Evolutionary conservation across 108 stramenopile species (phyloP).

Genomic region (Chaetoceros muelleri): DNA sequence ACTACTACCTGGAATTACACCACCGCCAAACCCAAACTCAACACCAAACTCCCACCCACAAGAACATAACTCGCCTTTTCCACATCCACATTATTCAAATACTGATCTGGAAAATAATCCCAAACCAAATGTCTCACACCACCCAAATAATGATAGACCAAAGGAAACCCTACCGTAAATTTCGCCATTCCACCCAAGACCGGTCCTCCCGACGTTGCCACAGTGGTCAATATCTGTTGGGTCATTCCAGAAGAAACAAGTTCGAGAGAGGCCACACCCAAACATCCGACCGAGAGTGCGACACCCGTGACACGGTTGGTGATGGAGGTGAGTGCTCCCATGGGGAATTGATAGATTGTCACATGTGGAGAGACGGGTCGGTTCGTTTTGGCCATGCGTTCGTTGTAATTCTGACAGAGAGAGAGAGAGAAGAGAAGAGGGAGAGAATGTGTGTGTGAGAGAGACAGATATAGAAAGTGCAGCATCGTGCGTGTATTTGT

Average conservation of each 20-base stretch:
- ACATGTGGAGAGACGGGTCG: constrained; percentile 93
- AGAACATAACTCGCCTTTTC: constrained; percentile 57
- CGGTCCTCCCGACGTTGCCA: constrained; percentile 51
- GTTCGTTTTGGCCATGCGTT: constrained; percentile 72
- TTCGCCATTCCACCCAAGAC: constrained; percentile 62
- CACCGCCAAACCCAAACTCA: constrained; percentile 39
- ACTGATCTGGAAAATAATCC: constrained; percentile 56
- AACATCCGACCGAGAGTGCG: constrained; percentile 63
- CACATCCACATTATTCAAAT: constrained; percentile 52
- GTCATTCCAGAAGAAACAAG: constrained; percentile 69
- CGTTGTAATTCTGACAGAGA: constrained; percentile 50
- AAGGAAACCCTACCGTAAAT: constrained; percentile 79
- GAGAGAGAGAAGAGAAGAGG: background rate
- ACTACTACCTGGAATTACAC: too few relatives aligned
- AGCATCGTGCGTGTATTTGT: background rate
- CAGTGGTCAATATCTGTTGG: constrained; percentile 55
- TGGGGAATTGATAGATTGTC: constrained; percentile 89
- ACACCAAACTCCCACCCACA: constrained; percentile 35
- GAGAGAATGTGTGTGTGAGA: background rate
- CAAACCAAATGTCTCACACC: constrained; percentile 75
- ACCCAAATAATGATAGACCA: constrained; percentile 87
- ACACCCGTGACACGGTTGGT: constrained; percentile 91
- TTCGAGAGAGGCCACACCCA: constrained; percentile 66
- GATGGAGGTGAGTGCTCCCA: constrained; percentile 78
- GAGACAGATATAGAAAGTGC: background rate